phyloP scores from a whole-genome alignment of 2,329 filamentous ascomycete species.

The Ceratocystis lukuohia region DNA sequence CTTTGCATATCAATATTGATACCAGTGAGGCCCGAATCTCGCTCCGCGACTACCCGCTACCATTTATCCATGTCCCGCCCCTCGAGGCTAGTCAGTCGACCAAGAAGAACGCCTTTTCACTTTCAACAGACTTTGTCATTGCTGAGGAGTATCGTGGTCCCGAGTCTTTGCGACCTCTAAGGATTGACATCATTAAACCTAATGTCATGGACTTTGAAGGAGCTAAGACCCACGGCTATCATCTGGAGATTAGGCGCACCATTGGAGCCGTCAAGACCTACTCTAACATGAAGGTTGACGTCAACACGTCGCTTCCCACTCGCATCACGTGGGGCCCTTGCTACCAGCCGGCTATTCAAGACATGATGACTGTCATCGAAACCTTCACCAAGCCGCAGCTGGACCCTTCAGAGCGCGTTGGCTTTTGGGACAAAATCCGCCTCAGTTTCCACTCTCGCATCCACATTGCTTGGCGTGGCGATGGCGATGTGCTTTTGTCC shows the following conservation, averaged over 20 bases:
- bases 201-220: slow-evolving; percentile 20
- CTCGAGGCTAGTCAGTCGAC: slow-evolving; percentile 68
- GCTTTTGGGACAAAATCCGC: slow-evolving; percentile 98
- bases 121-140: slow-evolving; percentile 86
- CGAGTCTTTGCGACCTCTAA: slow-evolving; percentile 66
- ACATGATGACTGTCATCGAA: slow-evolving; percentile 99
- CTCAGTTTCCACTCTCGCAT: slow-evolving; percentile 88
- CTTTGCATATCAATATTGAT: slow-evolving; percentile 76
- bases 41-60: slow-evolving; percentile 84
- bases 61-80: slow-evolving; percentile 76
- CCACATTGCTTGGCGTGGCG: slow-evolving; percentile 80
- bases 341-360: slow-evolving; percentile 94
- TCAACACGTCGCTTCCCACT: slow-evolving; percentile 85
- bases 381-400: slow-evolving; percentile 92
- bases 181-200: slow-evolving; percentile 72
- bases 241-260: slow-evolving; percentile 76
- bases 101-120: slow-evolving; percentile 63
- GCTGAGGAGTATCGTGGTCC: slow-evolving; percentile 80
- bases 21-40: slow-evolving; percentile 84
- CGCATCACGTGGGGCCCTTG: slow-evolving; percentile 94
- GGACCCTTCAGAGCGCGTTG: slow-evolving; percentile 83
- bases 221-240: slow-evolving; percentile 43
- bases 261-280: slow-evolving; percentile 94
- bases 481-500: slow-evolving; percentile 86
- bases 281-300: slow-evolving; percentile 79